Base-by-base conservation (phyloP, 192 early-diverging fungal species). In the Haplosporangium gracile region DNA sequence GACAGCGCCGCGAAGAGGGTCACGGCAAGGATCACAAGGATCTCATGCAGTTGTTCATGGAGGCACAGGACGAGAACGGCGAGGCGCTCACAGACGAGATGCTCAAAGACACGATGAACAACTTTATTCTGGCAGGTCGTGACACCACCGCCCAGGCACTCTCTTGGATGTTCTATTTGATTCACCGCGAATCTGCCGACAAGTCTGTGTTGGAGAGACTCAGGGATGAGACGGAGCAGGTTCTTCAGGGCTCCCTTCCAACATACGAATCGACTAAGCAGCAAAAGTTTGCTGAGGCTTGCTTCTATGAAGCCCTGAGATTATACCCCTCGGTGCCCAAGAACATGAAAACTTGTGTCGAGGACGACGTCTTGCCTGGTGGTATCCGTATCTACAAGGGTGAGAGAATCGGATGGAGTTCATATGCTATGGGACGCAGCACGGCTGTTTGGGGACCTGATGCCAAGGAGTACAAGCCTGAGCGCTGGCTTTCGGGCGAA, bases 311-410 rank as follows among this genome's bases (percentile, higher is more conserved):
- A 82, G 87, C 91, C 0, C 76, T 96, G 49, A 88, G 95, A 34
- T 77, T 96, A 40, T 91, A 93, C 77, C 95, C 95, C n/a, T 88
- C 91, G 4, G 94, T 96, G 2, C 95, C 95, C 38, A 69, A 53
- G n/a, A 91, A 95, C 43, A 55, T 84, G 13, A 95, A 95, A 90
- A 77, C 86, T 36, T 90, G 91, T 32, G 75, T 94, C 5, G 70
- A 92, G n/a, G 94, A 96, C 70, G 90, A 91, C 71, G 79, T 93
- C 20, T 84, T 93, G 49, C 95, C 95, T 4, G 93, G 94, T 68
- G 94, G 94, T 15, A 90, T 90, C 36, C 63, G 76, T 11, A 82
- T 96, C 24, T 81, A 85, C 39, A 91, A 90, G 65, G 93, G 93
- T 8, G 88, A 91, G 13, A 74, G 57, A 32, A 86, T 95, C 5